Evolutionary conservation across 2,329 filamentous ascomycete species (phyloP), one percentile per base, ranked within the genome.

Genomic region (Xylaria sp.): DNA sequence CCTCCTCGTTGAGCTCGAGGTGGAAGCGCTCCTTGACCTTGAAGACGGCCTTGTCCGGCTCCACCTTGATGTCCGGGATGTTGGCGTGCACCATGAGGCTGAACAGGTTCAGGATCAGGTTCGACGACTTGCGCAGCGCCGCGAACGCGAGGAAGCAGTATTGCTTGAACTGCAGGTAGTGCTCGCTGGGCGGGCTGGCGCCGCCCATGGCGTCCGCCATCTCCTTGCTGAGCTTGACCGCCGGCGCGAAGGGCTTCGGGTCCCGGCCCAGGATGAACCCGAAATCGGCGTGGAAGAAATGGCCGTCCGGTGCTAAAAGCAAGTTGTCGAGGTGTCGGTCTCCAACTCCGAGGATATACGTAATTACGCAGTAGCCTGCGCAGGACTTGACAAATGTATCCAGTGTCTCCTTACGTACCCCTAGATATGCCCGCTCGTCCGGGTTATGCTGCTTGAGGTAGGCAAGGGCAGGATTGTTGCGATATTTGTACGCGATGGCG

Each of bases 171-270:
- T 89, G 84, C 40, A 87, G 80, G 72, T 96, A 99, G 58, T 95
- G 88, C 19, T 90, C 84, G 54, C 69, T 70, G 0, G 68, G 66
- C 2, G 89, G 91, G 29, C 83, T 81, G 7, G 87, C 82, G 11
- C 94, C 94, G 39, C 95, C 95, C 91, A 99, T 97, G 59, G 92
- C 94, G 67, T 99, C 94, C 2, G 97, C 91, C 94, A 99, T 99
- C 69, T 99, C 93, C 64, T 92, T 93, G 68, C 89, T 93, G 7
- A 99, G 84, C 72, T 99, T 99, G 88, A 99, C 96, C 48, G 93
- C 86, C 0, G 94, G 94, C 0, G 94, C 93, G 69, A 99, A 97
- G 0, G 94, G 94, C 69, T 99, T 99, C 0, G 94, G 94, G 64
- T 99, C 94, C 39, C 94, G 90, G 17, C 94, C 94, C 1, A 99